Percentiles rank a stretch among this genome's conserved stretches.
Evolutionary conservation across 2,329 filamentous ascomycete species (phyloP).

Genomic region (Dactylellina haptotyla): DNA sequence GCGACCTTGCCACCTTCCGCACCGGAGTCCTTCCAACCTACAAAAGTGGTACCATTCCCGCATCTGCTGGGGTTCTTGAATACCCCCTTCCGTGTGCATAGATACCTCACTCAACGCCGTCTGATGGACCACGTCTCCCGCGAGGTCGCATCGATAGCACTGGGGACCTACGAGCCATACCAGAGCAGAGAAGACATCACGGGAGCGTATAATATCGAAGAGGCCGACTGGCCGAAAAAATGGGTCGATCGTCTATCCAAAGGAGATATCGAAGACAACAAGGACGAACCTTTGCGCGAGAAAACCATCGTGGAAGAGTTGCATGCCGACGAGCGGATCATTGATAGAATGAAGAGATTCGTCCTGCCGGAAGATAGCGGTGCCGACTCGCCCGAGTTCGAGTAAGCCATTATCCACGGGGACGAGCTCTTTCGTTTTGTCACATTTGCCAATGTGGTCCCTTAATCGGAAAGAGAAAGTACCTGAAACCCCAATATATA

Average conservation of each 20-base stretch:
- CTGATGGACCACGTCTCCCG: constrained; percentile 90
- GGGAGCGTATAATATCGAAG: constrained; percentile 41
- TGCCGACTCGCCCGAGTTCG: constrained; percentile 29
- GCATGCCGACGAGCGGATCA: constrained; percentile 45
- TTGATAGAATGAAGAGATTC: constrained; percentile 54
- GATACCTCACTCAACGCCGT: constrained; percentile 84
- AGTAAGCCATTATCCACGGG: constrained; percentile 15
- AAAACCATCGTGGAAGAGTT: constrained; percentile 51
- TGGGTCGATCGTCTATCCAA: constrained; percentile 35
- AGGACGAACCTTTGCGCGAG: constrained; percentile 50
- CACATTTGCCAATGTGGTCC: constrained; percentile 2
- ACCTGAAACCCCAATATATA: background rate
- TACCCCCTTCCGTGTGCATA: constrained; percentile 84
- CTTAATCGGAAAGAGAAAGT: background rate
- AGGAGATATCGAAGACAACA: constrained; percentile 39
- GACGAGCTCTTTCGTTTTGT: constrained; percentile 7
- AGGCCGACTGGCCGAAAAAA: constrained; percentile 51
- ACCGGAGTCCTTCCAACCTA: constrained; percentile 77
- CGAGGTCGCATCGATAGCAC: constrained; percentile 84
- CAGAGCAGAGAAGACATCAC: constrained; percentile 57
- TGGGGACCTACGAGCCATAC: constrained; percentile 68
- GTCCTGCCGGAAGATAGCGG: constrained; percentile 42
- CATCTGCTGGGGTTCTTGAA: constrained; percentile 93
- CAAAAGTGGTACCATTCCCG: constrained; percentile 78
- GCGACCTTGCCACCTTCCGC: constrained; percentile 72